These are phyloP conservation scores for Eutrema japonicum DNA, from an alignment of 345 rosid species.

Conservation along the genomic window DNA sequence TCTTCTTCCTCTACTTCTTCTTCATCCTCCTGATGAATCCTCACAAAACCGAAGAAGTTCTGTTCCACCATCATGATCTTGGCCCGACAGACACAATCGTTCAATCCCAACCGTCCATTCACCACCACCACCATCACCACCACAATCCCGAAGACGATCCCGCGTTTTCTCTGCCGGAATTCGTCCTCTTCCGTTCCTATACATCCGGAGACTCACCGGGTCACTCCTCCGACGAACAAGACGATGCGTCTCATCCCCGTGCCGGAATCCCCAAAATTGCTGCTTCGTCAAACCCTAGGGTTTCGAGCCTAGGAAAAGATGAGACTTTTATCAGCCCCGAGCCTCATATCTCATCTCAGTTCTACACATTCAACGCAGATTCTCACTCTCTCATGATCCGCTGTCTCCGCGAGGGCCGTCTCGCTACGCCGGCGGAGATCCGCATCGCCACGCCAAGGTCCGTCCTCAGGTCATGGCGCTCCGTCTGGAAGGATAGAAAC, in stretches of 20 bases:
- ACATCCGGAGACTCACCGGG: constrained; percentile 63
- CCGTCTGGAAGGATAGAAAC: constrained; percentile 97
- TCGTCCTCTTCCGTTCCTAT: constrained; percentile 78
- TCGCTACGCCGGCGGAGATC: constrained; percentile 88
- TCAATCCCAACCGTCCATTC: constrained; percentile 60
- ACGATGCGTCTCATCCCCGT: constrained; percentile 46
- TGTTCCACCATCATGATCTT: constrained; percentile 59
- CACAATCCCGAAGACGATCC: constrained; percentile 55
- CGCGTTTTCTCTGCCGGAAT: constrained; percentile 62
- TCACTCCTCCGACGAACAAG: constrained; percentile 61
- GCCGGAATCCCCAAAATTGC: constrained; percentile 32
- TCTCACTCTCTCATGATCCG: constrained; percentile 96
- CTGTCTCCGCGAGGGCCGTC: constrained; percentile 84
- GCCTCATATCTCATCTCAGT: constrained; percentile 86
- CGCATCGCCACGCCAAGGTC: constrained; percentile 76
- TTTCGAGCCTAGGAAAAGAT: constrained; percentile 33
- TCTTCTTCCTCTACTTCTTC: constrained; percentile 10
- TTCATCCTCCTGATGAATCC: constrained; percentile 57
- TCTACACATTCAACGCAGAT: constrained; percentile 94
- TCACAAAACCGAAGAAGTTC: constrained; percentile 65
- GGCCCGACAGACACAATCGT: constrained; percentile 49
- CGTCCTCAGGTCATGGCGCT: constrained; percentile 91
- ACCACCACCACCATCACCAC: constrained; percentile 25
- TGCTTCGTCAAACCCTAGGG: constrained; percentile 43
- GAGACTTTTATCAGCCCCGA: constrained; percentile 68